Percentiles rank a stretch among this genome's conserved stretches.
Evolutionary conservation across 129 eudicot genomes (phyloP).

Genomic region (Escallonia rubra): DNA sequence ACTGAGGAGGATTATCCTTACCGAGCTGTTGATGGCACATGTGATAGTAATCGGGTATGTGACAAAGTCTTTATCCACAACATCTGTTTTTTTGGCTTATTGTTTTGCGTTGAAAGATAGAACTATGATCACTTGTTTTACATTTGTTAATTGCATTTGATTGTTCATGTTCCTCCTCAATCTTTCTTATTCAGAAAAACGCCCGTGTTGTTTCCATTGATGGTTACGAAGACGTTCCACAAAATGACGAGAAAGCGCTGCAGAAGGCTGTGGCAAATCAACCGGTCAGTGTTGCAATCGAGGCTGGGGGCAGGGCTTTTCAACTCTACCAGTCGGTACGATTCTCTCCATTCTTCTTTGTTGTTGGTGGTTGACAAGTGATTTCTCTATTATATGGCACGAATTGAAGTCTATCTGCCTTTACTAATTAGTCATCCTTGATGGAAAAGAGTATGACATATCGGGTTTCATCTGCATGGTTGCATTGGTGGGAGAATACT

Average conservation of each 20-base stretch:
- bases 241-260: slow-evolving; percentile 53
- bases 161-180: background rate
- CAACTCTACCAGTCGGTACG: slow-evolving; percentile 77
- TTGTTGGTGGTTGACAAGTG: too few species aligned
- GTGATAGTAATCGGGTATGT: slow-evolving; percentile 62
- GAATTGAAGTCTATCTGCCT: too few species aligned
- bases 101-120: background rate
- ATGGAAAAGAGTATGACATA: too few species aligned
- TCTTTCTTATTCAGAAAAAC: slow-evolving; percentile 48
- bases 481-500: too few species aligned
- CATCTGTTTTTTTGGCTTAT: background rate
- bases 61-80: too few species aligned
- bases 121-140: too few species aligned
- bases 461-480: too few species aligned
- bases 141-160: background rate
- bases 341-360: background rate
- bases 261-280: slow-evolving; percentile 72
- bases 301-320: slow-evolving; percentile 89
- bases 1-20: slow-evolving; percentile 85
- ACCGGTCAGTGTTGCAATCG: slow-evolving; percentile 84
- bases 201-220: slow-evolving; percentile 70
- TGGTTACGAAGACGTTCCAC: slow-evolving; percentile 73
- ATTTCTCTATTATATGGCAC: too few species aligned
- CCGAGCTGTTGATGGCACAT: slow-evolving; percentile 56
- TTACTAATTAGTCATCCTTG: too few species aligned